phyloP scores from a whole-genome alignment of 306 rosid genomes.

The Albizia julibrissin region DNA sequence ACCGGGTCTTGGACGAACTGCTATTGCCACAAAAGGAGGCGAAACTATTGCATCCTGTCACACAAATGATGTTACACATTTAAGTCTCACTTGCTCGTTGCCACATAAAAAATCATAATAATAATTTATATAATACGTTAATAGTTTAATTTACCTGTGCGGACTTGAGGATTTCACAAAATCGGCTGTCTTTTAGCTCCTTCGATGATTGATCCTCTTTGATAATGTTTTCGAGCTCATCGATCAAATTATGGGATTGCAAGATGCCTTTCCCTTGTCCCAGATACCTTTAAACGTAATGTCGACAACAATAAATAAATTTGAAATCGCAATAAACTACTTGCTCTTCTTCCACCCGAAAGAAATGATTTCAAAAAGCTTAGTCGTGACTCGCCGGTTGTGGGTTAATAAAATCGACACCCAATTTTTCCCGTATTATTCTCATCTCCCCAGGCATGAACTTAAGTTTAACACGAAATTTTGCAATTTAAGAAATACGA shows the following conservation, averaged over 20 bases:
- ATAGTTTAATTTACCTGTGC: slow-evolving; percentile 41
- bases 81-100: neutral
- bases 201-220: slow-evolving; percentile 40
- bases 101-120: neutral
- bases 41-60: slow-evolving; percentile 50
- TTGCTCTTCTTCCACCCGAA: neutral
- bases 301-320: neutral
- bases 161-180: slow-evolving; percentile 46
- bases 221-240: slow-evolving; percentile 60
- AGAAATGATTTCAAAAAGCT: neutral
- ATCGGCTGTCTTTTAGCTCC: slow-evolving; percentile 48
- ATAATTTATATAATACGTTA: too few species aligned
- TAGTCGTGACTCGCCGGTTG: too few species aligned
- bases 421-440: too few species aligned
- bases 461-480: neutral
- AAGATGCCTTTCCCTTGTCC: slow-evolving; percentile 84
- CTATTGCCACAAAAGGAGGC: slow-evolving; percentile 30
- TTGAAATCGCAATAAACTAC: neutral
- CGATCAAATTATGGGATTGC: slow-evolving; percentile 85
- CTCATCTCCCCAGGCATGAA: too few species aligned
- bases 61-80: slow-evolving; percentile 26
- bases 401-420: too few species aligned
- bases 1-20: slow-evolving; percentile 29
- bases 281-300: slow-evolving; percentile 61
- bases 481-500: neutral